Evolutionary conservation across 2,329 filamentous ascomycete species (phyloP).

Genomic region (Pleoardoris graminearum): DNA sequence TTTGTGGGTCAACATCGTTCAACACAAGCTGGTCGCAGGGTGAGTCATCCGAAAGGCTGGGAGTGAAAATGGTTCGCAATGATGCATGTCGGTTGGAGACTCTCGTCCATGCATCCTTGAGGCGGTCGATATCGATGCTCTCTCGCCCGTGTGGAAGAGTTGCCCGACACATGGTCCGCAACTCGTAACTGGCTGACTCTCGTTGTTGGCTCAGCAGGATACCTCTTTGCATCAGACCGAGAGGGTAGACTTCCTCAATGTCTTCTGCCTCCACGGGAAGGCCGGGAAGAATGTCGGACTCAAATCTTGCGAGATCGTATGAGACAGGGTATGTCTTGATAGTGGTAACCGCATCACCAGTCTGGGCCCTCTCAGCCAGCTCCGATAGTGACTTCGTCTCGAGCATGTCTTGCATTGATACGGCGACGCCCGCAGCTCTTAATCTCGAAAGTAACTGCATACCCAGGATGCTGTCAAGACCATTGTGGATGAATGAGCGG

Average conservation of each 20-base stretch:
- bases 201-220: conserved; percentile 9
- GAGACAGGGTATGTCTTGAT: no score
- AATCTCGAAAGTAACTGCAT: no score
- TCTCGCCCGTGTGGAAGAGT: background rate
- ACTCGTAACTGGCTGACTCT: conserved; percentile 1
- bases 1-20: background rate
- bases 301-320: no score
- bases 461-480: no score
- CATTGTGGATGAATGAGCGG: no score
- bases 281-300: no score
- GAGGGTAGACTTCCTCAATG: conserved; percentile 19
- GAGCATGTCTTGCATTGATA: no score
- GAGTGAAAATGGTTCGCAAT: conserved; percentile 21
- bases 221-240: conserved; percentile 18
- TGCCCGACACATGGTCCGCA: background rate
- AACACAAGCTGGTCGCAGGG: conserved; percentile 22
- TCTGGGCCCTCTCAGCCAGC: no score
- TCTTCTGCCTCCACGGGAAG: no score
- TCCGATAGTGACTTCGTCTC: no score
- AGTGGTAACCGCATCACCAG: no score
- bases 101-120: conserved; percentile 18
- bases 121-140: background rate
- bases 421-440: no score
- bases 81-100: conserved; percentile 19
- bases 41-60: conserved; percentile 14